Evolutionary conservation across 129 eudicot species (phyloP).

Genomic region (Rutidosis leptorrhynchoides): DNA sequence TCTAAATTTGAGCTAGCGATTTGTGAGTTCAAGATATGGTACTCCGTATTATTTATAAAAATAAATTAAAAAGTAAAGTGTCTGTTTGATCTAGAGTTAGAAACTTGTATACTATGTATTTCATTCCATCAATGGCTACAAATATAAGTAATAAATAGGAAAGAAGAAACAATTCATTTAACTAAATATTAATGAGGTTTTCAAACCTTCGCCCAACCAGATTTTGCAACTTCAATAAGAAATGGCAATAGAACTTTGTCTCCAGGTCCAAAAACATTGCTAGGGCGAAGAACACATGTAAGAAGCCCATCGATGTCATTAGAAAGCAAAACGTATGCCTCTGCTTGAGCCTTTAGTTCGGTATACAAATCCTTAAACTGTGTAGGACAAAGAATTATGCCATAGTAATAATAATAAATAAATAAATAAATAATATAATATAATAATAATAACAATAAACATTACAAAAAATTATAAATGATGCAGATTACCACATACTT

Average conservation of each 20-base stretch:
- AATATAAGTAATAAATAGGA: conserved; percentile 9
- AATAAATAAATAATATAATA: too few species aligned
- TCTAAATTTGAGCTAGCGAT: too few species aligned
- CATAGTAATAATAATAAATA: too few species aligned
- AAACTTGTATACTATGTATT: background rate
- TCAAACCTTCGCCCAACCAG: conserved; percentile 73
- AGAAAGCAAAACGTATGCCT: conserved; percentile 62
- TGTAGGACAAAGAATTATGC: conserved; percentile 19
- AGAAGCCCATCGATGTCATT: conserved; percentile 72
- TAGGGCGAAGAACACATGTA: conserved; percentile 65
- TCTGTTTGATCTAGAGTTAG: too few species aligned
- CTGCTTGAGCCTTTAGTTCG: conserved; percentile 87
- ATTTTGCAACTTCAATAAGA: conserved; percentile 55
- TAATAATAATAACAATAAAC: background rate
- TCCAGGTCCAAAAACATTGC: conserved; percentile 89
- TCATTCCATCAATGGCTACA: background rate
- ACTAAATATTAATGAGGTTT: conserved; percentile 16
- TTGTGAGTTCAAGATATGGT: too few species aligned
- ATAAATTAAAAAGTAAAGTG: too few species aligned
- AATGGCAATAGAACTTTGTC: conserved; percentile 56
- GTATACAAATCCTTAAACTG: conserved; percentile 58
- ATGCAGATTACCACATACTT: conserved; percentile 40
- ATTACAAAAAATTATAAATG: background rate
- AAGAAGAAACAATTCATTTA: conserved; percentile 3
- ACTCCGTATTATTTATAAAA: too few species aligned